Evolutionary conservation across 768 basidiomycete species (phyloP).

Genomic region (Paxillus ammoniavirescens): DNA sequence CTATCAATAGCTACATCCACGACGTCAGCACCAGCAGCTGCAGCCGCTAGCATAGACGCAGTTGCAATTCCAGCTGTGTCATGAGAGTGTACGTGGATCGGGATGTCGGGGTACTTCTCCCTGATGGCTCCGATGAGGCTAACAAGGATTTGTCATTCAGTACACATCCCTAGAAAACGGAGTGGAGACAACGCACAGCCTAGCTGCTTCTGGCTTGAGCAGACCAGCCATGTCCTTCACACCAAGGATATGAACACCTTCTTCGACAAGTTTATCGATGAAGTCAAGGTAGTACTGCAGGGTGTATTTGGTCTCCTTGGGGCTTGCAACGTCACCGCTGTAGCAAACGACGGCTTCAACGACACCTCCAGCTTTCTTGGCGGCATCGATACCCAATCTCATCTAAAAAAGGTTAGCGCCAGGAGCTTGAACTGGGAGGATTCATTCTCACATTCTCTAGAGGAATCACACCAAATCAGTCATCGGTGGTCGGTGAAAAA

Average conservation of each 20-base stretch:
- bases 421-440: neutral
- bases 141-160: conserved; percentile 6
- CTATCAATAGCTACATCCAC: conserved; percentile 99
- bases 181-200: conserved; percentile 52
- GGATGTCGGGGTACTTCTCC: conserved; percentile 93
- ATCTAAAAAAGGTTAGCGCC: conserved; percentile 52
- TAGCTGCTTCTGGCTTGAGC: conserved; percentile 93
- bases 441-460: conserved; percentile 65
- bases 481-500: neutral
- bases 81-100: conserved; percentile 99
- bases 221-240: conserved; percentile 99
- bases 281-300: conserved; percentile 97
- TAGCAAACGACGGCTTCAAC: conserved; percentile 98
- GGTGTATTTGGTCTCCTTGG: conserved; percentile 96
- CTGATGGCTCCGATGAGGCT: conserved; percentile 94
- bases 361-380: conserved; percentile 99
- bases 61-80: conserved; percentile 98
- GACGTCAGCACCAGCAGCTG: conserved; percentile 96
- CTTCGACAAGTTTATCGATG: conserved; percentile 85
- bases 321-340: conserved; percentile 94
- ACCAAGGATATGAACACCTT: conserved; percentile 95
- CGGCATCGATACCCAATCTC: conserved; percentile 97
- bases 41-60: conserved; percentile 95
- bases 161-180: neutral
- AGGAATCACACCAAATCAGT: conserved; percentile 1